Conservation (phyloP, 2,329 filamentous ascomycete species). For the Diplodia seriata region DNA sequence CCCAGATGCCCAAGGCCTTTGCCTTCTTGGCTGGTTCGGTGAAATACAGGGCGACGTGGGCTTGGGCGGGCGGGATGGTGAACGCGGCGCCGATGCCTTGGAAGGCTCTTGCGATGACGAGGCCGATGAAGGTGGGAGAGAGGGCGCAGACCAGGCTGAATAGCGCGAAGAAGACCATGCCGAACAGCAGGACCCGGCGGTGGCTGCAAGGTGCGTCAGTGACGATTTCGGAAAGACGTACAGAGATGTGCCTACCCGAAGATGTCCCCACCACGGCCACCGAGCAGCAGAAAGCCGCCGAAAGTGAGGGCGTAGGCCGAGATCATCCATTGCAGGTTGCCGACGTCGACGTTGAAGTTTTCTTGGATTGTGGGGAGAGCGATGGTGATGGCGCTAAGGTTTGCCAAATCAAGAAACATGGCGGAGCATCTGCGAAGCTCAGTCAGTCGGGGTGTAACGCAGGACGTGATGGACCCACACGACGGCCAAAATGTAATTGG, state of each 20-base stretch:
- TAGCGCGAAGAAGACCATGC: conserved; percentile 28
- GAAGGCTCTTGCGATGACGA: conserved; percentile 30
- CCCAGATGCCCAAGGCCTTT: conserved; percentile 31
- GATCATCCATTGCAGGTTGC: conserved; percentile 31
- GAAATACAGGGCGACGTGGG: conserved; percentile 30
- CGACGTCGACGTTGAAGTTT: conserved; percentile 24
- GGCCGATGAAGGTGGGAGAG: conserved; percentile 27
- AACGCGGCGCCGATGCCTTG: conserved; percentile 33
- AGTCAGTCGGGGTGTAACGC: not conserved
- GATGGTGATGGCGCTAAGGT: conserved; percentile 32
- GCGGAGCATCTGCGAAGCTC: conserved; percentile 29
- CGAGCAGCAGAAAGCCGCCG: conserved; percentile 29
- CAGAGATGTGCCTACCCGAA: conserved; percentile 14
- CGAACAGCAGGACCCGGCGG: conserved; percentile 27
- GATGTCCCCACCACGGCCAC: conserved; percentile 30
- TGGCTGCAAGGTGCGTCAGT: conserved; percentile 1
- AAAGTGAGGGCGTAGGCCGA: conserved; percentile 31
- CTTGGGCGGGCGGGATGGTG: conserved; percentile 32
- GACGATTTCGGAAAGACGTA: too few species aligned
- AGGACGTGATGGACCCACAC: not conserved
- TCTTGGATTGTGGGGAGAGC: conserved; percentile 30
- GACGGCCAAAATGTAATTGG: conserved; percentile 16
- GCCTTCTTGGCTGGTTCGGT: conserved; percentile 26
- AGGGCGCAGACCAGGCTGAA: conserved; percentile 32
- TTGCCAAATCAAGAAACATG: conserved; percentile 32